These are phyloP conservation scores for Entamoeba dispar DNA, from an alignment of 208 protist genomes.

Conservation along the genomic window DNA sequence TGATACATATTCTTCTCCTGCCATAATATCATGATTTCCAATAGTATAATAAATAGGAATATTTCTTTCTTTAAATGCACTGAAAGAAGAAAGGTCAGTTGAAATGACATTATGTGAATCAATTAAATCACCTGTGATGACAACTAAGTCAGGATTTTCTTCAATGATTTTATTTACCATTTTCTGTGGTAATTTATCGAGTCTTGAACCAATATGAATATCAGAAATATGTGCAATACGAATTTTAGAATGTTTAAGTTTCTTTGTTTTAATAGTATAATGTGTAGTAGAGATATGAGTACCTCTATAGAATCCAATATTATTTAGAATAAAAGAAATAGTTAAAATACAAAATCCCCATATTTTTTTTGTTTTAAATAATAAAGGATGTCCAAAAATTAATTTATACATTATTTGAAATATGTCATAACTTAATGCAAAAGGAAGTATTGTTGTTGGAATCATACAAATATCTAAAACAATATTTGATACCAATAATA, in stretches of 20 bases:
- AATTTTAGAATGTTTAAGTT: background rate
- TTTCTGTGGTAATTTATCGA: background rate
- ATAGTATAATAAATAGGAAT: background rate
- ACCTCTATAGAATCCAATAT: background rate
- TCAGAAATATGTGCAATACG: background rate
- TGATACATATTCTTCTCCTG: background rate
- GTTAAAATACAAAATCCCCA: background rate
- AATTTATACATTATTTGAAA: background rate
- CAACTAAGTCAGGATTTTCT: background rate
- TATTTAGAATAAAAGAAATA: background rate
- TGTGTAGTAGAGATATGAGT: background rate
- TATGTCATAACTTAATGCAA: background rate
- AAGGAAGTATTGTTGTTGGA: background rate
- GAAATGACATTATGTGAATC: background rate
- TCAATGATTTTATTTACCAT: background rate
- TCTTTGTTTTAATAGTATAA: background rate
- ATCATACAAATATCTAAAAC: background rate
- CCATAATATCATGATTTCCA: background rate
- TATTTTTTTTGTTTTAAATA: background rate
- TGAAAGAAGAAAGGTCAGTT: background rate
- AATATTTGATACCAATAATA: background rate
- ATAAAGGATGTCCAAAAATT: background rate
- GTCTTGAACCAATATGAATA: background rate
- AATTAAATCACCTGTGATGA: background rate
- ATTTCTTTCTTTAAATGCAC: background rate